These are phyloP conservation scores for Xylaria telfairii DNA, from an alignment of 495 filamentous ascomycete genomes.

Conservation along the genomic window DNA sequence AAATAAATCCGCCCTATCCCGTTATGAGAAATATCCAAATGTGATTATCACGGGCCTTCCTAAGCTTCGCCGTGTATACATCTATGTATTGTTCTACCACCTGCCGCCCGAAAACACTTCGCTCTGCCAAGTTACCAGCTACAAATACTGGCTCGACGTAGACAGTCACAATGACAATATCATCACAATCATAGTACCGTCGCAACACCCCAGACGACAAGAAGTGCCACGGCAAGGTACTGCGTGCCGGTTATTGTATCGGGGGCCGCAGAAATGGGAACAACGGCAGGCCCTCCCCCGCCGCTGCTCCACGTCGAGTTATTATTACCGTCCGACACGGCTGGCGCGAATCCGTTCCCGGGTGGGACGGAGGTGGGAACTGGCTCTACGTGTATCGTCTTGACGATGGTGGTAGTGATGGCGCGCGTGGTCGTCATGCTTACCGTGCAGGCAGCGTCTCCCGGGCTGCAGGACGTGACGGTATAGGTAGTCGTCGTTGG, in stretches of 20 bases:
- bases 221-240: not conserved
- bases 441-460: constrained; percentile 17
- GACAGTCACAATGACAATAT: not conserved
- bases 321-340: not conserved
- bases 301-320: not conserved
- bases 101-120: not conserved
- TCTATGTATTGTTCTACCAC: not conserved
- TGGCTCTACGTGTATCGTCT: constrained; percentile 20
- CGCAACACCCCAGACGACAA: constrained; percentile 18
- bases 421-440: constrained; percentile 28
- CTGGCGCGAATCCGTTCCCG: not conserved
- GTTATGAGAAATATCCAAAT: not conserved
- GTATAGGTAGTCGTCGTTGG: constrained; percentile 18
- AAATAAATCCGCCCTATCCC: not conserved
- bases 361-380: not conserved
- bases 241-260: not conserved
- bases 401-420: constrained; percentile 23
- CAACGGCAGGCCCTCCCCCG: not conserved
- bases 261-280: not conserved
- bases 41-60: not conserved
- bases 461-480: constrained; percentile 11
- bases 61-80: not conserved
- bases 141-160: not conserved
- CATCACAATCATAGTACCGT: constrained; percentile 12
- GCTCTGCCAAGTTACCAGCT: no score